phyloP scores from a whole-genome alignment of 176 grass and related monocot genomes.

The Cymbopogon citratus region DNA sequence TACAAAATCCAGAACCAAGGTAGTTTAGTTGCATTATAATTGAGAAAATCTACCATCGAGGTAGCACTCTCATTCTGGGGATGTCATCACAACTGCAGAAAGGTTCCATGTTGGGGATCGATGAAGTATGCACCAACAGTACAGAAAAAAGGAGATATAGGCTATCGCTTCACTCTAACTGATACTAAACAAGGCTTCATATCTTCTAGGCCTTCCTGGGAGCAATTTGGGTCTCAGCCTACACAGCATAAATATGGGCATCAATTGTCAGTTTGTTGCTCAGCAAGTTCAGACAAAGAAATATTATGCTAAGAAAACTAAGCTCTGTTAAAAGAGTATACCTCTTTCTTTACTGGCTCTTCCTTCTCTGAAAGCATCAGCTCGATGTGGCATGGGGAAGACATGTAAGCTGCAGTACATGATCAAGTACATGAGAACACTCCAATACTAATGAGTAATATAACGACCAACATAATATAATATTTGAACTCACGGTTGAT shows the following conservation, averaged over 20 bases:
- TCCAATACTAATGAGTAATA: not conserved
- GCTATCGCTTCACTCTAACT: not conserved
- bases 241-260: not conserved
- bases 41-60: not conserved
- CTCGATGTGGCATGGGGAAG: not conserved
- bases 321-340: not conserved
- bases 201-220: not conserved
- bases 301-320: not conserved
- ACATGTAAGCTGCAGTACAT: not conserved
- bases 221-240: not conserved
- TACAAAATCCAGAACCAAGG: not conserved
- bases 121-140: not conserved
- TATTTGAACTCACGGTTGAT: not conserved
- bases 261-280: not conserved
- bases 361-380: not conserved
- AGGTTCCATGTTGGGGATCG: not conserved
- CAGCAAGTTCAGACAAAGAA: not conserved
- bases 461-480: not conserved
- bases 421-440: not conserved
- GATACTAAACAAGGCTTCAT: not conserved
- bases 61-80: not conserved
- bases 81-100: not conserved
- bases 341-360: not conserved
- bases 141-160: not conserved
- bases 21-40: not conserved